A percentile compares a stretch with the other conserved stretches of the same genome.
Evolutionary conservation across 495 filamentous ascomycete genomes (phyloP).

Genomic region (Trichoderma asperelloides): DNA sequence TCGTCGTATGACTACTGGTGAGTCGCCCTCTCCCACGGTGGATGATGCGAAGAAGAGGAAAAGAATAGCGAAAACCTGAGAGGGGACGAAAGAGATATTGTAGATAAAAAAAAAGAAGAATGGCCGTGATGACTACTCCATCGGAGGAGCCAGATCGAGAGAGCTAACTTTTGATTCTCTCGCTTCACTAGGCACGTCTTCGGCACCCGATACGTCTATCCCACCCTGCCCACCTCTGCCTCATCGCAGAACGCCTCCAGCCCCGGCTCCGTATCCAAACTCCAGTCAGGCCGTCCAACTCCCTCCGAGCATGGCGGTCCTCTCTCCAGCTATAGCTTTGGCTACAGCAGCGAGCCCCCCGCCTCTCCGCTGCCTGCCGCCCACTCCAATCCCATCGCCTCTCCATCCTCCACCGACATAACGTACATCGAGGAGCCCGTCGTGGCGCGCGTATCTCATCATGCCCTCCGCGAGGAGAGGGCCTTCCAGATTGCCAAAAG

Average conservation of each 20-base stretch:
- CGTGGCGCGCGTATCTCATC: conserved; percentile 68
- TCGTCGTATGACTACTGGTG: conserved; percentile 75
- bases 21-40: conserved; percentile 10
- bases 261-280: conserved; percentile 22
- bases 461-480: conserved; percentile 71
- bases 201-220: conserved; percentile 38
- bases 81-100: background rate
- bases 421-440: conserved; percentile 43
- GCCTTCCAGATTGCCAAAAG: conserved; percentile 71
- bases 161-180: background rate
- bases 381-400: conserved; percentile 13
- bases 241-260: conserved; percentile 20
- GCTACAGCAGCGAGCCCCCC: conserved; percentile 28
- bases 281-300: conserved; percentile 23
- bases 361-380: conserved; percentile 22
- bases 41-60: conserved; percentile 5
- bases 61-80: background rate
- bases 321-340: conserved; percentile 3
- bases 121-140: conserved; percentile 15
- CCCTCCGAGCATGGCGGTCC: conserved; percentile 22
- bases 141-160: background rate
- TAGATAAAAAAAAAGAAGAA: background rate
- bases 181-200: conserved; percentile 32
- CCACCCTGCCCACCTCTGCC: conserved; percentile 23
- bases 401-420: conserved; percentile 19